Percentiles rank a stretch among this genome's conserved stretches.
These are phyloP conservation scores for Nemania sp. DNA, from an alignment of 2,329 filamentous ascomycete species.

Conservation along the genomic window DNA sequence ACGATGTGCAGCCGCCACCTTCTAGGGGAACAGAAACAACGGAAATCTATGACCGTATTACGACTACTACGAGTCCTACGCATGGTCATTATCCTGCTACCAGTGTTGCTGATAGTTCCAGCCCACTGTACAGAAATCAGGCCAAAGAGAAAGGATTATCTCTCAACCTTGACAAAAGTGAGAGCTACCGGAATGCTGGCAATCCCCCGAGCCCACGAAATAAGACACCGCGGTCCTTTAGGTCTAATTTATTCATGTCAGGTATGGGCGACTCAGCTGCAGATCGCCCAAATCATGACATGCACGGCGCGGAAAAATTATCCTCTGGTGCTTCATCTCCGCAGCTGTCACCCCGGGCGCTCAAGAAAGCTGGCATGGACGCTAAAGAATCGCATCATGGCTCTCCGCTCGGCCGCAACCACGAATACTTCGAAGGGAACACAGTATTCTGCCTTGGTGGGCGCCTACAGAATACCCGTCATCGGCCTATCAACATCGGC, in stretches of 20 bases:
- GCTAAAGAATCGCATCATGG: slow-evolving; percentile 51
- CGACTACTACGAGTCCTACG: slow-evolving; percentile 80
- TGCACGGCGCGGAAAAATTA: slow-evolving; percentile 82
- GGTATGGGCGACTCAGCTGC: slow-evolving; percentile 64
- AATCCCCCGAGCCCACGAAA: slow-evolving; percentile 67
- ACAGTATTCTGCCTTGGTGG: slow-evolving; percentile 90
- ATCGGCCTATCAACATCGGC: slow-evolving; percentile 88
- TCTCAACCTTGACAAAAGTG: slow-evolving; percentile 69
- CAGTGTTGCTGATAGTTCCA: slow-evolving; percentile 81
- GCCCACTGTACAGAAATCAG: slow-evolving; percentile 73
- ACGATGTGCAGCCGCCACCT: slow-evolving; percentile 69
- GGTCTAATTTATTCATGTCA: slow-evolving; percentile 78
- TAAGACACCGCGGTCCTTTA: slow-evolving; percentile 81
- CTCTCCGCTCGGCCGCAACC: slow-evolving; percentile 73
- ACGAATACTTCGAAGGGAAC: slow-evolving; percentile 94
- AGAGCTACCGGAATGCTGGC: slow-evolving; percentile 65
- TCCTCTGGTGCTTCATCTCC: slow-evolving; percentile 84
- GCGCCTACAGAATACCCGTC: slow-evolving; percentile 86
- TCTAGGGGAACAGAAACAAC: slow-evolving; percentile 87
- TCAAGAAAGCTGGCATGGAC: slow-evolving; percentile 44
- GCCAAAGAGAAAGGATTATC: slow-evolving; percentile 60
- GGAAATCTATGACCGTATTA: slow-evolving; percentile 77
- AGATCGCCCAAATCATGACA: slow-evolving; percentile 66
- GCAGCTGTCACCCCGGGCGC: slow-evolving; percentile 58
- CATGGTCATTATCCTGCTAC: slow-evolving; percentile 66